Percentiles rank a stretch among this genome's conserved stretches.
phyloP scores from a whole-genome alignment of 108 stramenopile genomes.

The Pseudonitzschia multiseries region DNA sequence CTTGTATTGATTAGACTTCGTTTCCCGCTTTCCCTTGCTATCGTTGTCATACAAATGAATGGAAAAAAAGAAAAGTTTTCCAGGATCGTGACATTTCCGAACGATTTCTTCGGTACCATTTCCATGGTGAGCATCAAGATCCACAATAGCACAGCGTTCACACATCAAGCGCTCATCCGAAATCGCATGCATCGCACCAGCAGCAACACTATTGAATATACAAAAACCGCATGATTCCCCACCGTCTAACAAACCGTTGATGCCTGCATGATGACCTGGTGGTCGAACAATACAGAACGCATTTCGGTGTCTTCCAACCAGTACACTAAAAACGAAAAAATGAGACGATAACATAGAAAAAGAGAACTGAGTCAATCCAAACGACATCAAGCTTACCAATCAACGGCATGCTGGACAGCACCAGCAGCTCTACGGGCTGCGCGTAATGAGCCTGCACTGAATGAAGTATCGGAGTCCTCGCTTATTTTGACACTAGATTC shows the following conservation, averaged over 20 bases:
- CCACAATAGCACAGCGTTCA: slow-evolving; percentile 93
- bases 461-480: slow-evolving; percentile 84
- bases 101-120: slow-evolving; percentile 99
- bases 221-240: slow-evolving; percentile 97
- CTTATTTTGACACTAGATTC: slow-evolving; percentile 61
- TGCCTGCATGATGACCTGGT: slow-evolving; percentile 98
- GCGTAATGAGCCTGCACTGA: slow-evolving; percentile 83
- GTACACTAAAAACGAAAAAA: slow-evolving; percentile 41
- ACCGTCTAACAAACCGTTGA: slow-evolving; percentile 86
- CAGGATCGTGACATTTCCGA: slow-evolving; percentile 79
- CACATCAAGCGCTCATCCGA: slow-evolving; percentile 74
- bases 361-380: background rate
- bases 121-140: slow-evolving; percentile 98
- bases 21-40: slow-evolving; percentile 50
- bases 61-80: slow-evolving; percentile 90
- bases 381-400: slow-evolving; percentile 51
- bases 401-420: slow-evolving; percentile 92
- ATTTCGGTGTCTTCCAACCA: slow-evolving; percentile 87
- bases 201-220: slow-evolving; percentile 96
- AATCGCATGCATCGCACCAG: slow-evolving; percentile 96
- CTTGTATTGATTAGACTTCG: slow-evolving; percentile 67
- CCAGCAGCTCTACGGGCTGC: slow-evolving; percentile 91
- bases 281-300: slow-evolving; percentile 97
- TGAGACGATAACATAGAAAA: background rate
- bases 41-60: slow-evolving; percentile 92